These are phyloP conservation scores for Bipolaris sorokiniana DNA, from an alignment of 2,329 filamentous ascomycete species.

Conservation along the genomic window DNA sequence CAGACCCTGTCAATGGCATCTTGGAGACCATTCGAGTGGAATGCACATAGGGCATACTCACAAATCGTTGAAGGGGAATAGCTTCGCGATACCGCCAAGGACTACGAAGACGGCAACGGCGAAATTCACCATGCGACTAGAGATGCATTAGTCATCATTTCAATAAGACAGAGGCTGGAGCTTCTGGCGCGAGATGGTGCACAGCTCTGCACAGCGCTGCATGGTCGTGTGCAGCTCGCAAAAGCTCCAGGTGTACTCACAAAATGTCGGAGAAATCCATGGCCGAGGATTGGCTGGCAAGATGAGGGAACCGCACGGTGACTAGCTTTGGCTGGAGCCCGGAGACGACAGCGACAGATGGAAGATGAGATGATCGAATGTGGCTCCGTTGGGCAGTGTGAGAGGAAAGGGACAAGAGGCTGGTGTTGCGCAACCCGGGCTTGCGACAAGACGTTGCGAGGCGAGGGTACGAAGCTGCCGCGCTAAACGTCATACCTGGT, in stretches of 20 bases:
- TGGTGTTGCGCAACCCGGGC: conserved; percentile 21
- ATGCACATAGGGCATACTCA: conserved; percentile 47
- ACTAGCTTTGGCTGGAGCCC: conserved; percentile 17
- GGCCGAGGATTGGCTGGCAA: conserved; percentile 35
- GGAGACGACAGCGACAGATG: conserved; percentile 3
- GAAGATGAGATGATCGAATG: conserved; percentile 6
- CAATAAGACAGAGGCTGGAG: conserved; percentile 11
- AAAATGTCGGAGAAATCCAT: conserved; percentile 96
- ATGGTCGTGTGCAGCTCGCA: neutral
- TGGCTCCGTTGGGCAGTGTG: conserved; percentile 1
- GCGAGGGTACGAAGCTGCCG: conserved; percentile 10
- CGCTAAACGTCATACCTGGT: conserved; percentile 20
- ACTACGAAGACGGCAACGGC: conserved; percentile 85
- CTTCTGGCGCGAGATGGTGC: conserved; percentile 17
- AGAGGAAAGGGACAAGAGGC: conserved; percentile 10
- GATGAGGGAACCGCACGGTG: conserved; percentile 46
- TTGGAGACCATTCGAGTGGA: neutral
- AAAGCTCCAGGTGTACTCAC: conserved; percentile 61
- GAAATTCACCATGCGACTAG: conserved; percentile 92
- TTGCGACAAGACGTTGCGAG: conserved; percentile 17
- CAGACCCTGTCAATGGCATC: neutral
- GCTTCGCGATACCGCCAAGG: conserved; percentile 77
- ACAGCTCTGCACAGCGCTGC: conserved; percentile 27
- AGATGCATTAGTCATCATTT: conserved; percentile 17
- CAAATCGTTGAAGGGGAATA: conserved; percentile 61